These are phyloP conservation scores for Melastoma malabathricum DNA, from an alignment of 345 rosid species.

Conservation along the genomic window DNA sequence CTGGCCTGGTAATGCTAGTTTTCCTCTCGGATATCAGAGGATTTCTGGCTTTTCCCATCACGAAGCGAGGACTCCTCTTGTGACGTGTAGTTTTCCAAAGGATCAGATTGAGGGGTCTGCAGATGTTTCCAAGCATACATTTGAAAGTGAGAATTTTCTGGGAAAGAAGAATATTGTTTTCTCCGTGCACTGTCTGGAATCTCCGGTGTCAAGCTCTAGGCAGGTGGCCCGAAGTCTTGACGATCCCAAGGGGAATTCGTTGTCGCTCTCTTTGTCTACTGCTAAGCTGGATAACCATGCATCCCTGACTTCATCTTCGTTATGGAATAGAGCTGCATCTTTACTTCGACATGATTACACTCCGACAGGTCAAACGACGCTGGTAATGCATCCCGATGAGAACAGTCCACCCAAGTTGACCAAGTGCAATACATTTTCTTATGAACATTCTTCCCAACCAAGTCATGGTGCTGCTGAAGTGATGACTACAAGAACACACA, in stretches of 20 bases:
- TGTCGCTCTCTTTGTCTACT: too few relatives aligned
- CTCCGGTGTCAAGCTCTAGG: too few relatives aligned
- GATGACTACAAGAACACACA: constrained; percentile 31
- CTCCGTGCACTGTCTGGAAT: too few relatives aligned
- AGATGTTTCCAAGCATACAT: constrained; percentile 1
- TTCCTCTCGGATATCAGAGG: constrained; percentile 8
- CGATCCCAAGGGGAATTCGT: too few relatives aligned
- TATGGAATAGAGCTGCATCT: too few relatives aligned
- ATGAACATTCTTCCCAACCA: constrained; percentile 11
- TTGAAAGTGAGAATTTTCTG: constrained; percentile 7
- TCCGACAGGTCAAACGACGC: background rate
- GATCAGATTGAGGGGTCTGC: background rate
- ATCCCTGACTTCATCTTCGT: too few relatives aligned
- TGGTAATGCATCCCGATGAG: constrained; percentile 8
- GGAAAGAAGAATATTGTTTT: too few relatives aligned
- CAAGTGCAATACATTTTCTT: constrained; percentile 9
- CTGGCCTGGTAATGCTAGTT: constrained; percentile 4
- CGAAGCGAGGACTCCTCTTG: constrained; percentile 1
- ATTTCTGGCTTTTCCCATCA: background rate
- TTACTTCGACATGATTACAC: background rate
- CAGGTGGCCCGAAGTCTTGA: too few relatives aligned
- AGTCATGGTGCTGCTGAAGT: constrained; percentile 19
- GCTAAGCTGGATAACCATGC: too few relatives aligned
- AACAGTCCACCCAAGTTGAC: constrained; percentile 6
- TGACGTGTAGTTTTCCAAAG: background rate